Evolutionary conservation across 2,329 filamentous ascomycete species (phyloP), one percentile per base, ranked within the genome.

Genomic region (Neopestalotiopsis sp.): DNA sequence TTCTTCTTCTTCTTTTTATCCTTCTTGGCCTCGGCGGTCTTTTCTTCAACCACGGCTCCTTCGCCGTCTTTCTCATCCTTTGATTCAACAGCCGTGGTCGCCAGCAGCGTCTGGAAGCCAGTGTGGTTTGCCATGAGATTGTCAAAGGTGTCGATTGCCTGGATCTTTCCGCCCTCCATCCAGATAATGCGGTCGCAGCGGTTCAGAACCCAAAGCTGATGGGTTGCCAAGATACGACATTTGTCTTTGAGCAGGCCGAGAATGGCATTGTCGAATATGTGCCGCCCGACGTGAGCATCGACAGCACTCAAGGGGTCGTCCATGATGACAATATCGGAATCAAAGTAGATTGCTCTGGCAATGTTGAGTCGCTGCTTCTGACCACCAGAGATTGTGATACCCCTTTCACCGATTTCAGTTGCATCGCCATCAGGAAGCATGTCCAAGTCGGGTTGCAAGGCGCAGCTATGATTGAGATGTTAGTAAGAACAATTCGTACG

Each of bases 301-400:
- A 92, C 90, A 2, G 90, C 90, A 61, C 88, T 91, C 1, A 92
- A 81, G 1, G 90, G 90, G 71, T 92, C 90, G 73, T 92, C 90
- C 87, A 92, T 89, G 34, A 92, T 83, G 24, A 92, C 86, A 65
- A 92, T 87, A 68, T 91, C 89, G 12, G 90, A 86, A 70, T 92
- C 85, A 70, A 91, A 92, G 82, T 95, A 87, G 72, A 92, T 91
- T 70, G 90, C 90, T 63, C 96, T 89, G 20, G 96, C 96, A 76
- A 98, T 98, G 77, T 98, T 98, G 73, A 98, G 85, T 12, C 96
- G 90, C 79, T 98, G 95, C 80, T 98, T 98, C 80, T 98, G 95
- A 1, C 95, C 95, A 68, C 96, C 95, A 20, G 94, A 97, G 1
- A 98, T 92, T 1, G 94, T 98, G 76, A 98, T 98, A 66, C 96